Percentiles rank a stretch among this genome's conserved stretches.
Evolutionary conservation across 1,284 basidiomycete genomes (phyloP).

Genomic region (Porodaedalea pini): DNA sequence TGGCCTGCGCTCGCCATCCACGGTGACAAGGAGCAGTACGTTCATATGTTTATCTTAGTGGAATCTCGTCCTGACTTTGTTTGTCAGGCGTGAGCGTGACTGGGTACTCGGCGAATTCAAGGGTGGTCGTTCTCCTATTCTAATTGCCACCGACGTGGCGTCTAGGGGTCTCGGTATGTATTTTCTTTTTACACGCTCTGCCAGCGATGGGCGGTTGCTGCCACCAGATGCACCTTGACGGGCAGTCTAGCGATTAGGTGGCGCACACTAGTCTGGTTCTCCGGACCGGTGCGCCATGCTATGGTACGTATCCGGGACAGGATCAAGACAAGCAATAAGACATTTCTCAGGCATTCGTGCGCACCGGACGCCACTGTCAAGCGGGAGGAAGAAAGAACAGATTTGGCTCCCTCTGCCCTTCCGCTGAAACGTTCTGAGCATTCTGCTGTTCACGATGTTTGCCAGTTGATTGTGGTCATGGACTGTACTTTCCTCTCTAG

Average conservation of each 20-base stretch:
- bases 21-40: constrained; percentile 95
- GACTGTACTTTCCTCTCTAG: constrained; percentile 19
- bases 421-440: not conserved
- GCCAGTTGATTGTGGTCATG: constrained; percentile 18
- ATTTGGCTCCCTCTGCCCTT: constrained; percentile 14
- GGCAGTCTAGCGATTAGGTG: constrained; percentile 14
- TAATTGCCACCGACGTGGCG: constrained; percentile 97
- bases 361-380: constrained; percentile 2
- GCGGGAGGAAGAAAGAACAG: constrained; percentile 5
- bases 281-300: not conserved
- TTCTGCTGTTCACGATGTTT: not conserved
- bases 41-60: constrained; percentile 29
- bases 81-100: constrained; percentile 87
- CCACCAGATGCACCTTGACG: constrained; percentile 28
- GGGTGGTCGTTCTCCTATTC: constrained; percentile 93
- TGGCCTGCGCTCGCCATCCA: constrained; percentile 99
- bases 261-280: constrained; percentile 6
- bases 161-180: constrained; percentile 98
- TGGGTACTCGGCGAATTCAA: constrained; percentile 99
- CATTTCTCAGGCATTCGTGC: constrained; percentile 11
- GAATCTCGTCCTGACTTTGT: constrained; percentile 23
- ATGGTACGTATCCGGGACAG: constrained; percentile 20
- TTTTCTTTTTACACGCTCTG: constrained; percentile 25
- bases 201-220: constrained; percentile 20
- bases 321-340: constrained; percentile 17